phyloP scores from a whole-genome alignment of 768 basidiomycete species.

The Boletus eberwhitei region DNA sequence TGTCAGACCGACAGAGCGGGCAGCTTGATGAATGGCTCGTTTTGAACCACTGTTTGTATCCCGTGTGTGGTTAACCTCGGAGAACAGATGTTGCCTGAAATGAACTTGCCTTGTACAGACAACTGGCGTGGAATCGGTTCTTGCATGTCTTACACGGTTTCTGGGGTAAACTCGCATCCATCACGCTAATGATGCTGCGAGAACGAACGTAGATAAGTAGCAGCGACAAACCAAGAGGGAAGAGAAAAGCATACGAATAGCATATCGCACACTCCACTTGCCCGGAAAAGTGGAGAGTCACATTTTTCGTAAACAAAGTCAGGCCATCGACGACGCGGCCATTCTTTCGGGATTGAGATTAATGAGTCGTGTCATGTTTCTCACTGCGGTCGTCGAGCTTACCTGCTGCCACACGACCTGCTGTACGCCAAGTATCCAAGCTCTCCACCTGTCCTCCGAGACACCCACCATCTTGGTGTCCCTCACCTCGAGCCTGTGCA shows the following conservation, averaged over 20 bases:
- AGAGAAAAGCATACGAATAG: slow-evolving; percentile 62
- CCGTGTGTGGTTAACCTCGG: neutral
- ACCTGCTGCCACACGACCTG: slow-evolving; percentile 89
- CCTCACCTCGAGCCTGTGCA: slow-evolving; percentile 83
- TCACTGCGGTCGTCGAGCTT: slow-evolving; percentile 22
- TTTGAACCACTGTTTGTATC: slow-evolving; percentile 71
- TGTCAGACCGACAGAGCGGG: slow-evolving; percentile 85
- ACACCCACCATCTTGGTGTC: slow-evolving; percentile 85
- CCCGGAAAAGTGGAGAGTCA: slow-evolving; percentile 89
- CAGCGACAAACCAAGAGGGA: neutral
- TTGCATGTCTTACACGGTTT: slow-evolving; percentile 94
- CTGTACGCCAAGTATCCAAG: slow-evolving; percentile 90
- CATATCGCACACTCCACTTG: slow-evolving; percentile 96
- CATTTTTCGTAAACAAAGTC: slow-evolving; percentile 90
- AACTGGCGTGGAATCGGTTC: slow-evolving; percentile 89
- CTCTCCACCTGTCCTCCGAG: slow-evolving; percentile 85
- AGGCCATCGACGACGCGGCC: slow-evolving; percentile 88
- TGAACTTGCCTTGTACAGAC: slow-evolving; percentile 75
- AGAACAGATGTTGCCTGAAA: neutral
- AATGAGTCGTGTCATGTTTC: neutral
- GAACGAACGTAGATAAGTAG: neutral
- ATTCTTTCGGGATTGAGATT: slow-evolving; percentile 68
- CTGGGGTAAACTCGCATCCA: slow-evolving; percentile 82
- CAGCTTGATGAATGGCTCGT: slow-evolving; percentile 88
- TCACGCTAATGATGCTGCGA: slow-evolving; percentile 81